Conservation (phyloP, 2,329 filamentous ascomycete genomes). For the Bipolaris gigantea region DNA sequence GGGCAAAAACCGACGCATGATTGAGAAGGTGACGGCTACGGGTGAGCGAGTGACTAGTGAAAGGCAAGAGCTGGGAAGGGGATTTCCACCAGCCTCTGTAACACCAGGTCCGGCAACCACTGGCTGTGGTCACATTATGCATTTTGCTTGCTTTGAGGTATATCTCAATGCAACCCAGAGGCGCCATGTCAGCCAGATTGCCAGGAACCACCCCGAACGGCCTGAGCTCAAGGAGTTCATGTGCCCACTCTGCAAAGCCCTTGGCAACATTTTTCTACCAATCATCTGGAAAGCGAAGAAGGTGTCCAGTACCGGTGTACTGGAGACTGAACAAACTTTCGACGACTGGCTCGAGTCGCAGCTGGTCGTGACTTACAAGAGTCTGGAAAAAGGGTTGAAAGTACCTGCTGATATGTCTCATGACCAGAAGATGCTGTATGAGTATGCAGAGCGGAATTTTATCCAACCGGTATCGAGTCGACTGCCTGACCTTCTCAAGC, state of each 20-base stretch:
- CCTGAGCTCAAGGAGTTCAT: slow-evolving; percentile 84
- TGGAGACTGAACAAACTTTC: slow-evolving; percentile 64
- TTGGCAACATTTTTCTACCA: slow-evolving; percentile 92
- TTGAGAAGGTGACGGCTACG: slow-evolving; percentile 73
- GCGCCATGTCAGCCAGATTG: slow-evolving; percentile 88
- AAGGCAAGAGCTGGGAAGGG: slow-evolving; percentile 82
- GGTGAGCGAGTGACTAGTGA: slow-evolving; percentile 74
- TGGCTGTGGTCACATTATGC: slow-evolving; percentile 98
- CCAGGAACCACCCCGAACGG: slow-evolving; percentile 87
- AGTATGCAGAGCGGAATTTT: slow-evolving; percentile 56
- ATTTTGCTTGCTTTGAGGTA: slow-evolving; percentile 90
- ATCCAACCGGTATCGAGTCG: slow-evolving; percentile 53
- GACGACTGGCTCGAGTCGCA: slow-evolving; percentile 68
- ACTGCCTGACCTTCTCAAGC: slow-evolving; percentile 41
- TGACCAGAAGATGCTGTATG: slow-evolving; percentile 54
- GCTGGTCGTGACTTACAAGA: slow-evolving; percentile 55
- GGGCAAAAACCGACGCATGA: slow-evolving; percentile 76
- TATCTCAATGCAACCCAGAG: slow-evolving; percentile 84
- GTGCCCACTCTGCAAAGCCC: slow-evolving; percentile 92
- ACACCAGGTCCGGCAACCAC: slow-evolving; percentile 78
- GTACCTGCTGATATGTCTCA: slow-evolving; percentile 30
- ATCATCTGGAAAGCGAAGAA: slow-evolving; percentile 94
- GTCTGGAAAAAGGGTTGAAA: slow-evolving; percentile 39
- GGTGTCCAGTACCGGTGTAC: slow-evolving; percentile 75
- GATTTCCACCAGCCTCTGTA: slow-evolving; percentile 72